Evolutionary conservation across 768 basidiomycete species (phyloP).

Genomic region (Mycena indigotica): DNA sequence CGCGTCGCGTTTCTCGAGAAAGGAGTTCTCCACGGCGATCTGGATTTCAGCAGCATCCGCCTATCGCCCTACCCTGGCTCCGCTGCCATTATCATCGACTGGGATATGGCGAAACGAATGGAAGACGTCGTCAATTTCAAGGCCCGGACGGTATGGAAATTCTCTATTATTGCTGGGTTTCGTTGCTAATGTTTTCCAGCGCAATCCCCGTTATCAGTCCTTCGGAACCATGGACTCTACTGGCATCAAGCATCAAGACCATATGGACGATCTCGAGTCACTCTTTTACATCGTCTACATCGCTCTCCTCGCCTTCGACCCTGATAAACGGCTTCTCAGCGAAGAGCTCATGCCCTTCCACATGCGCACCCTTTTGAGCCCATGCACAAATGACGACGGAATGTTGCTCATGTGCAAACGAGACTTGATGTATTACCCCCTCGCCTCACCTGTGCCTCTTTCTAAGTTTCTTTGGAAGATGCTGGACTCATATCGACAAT

Average conservation of each 20-base stretch:
- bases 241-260: background rate
- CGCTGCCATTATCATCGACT: constrained; percentile 4
- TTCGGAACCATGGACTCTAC: background rate
- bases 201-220: background rate
- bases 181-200: background rate
- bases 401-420: background rate
- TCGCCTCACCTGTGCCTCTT: too few relatives aligned
- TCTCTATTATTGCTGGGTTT: background rate
- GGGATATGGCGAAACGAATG: constrained; percentile 3
- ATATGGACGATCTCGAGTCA: background rate
- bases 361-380: background rate
- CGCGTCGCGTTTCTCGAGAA: constrained; percentile 10
- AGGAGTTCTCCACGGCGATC: constrained; percentile 30
- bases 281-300: background rate
- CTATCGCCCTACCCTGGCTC: background rate
- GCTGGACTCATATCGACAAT: background rate
- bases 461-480: background rate
- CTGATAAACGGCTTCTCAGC: background rate
- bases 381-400: background rate
- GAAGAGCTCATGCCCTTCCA: background rate
- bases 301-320: background rate
- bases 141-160: constrained; percentile 5
- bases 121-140: background rate
- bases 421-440: background rate
- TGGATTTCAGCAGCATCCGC: constrained; percentile 29